Base-by-base conservation (phyloP, 352 stramenopile genomes). In the Phytophthora idaei region DNA sequence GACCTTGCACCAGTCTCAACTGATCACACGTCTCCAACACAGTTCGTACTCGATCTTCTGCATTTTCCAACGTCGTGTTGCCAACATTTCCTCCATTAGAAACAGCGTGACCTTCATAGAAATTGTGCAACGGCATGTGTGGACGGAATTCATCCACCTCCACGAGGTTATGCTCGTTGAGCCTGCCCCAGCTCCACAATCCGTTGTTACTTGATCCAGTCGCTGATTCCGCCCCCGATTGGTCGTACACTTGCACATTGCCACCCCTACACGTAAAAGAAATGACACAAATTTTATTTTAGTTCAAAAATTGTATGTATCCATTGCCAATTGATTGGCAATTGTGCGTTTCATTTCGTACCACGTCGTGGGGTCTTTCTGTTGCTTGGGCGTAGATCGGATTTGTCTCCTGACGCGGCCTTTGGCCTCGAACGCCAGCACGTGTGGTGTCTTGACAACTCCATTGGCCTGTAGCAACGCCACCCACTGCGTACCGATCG, bases 341-440 rank as follows among this genome's bases (percentile, higher is more conserved):
- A 4, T 14, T 15, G 14, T 21, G 21, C 21, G 21, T 21, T 21
- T 21, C 21, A 21, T 21, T 45, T 61, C 39, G 48, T 71, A 92
- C 78, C 81, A 90, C 32, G 73, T 77, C 11, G 69, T 57, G 7
- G 65, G 46, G 15, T 76, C 47, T 57, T 83, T 67, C n/a, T 76
- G 55, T 9, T 73, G 47, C 5, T 70, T 59, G 9, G 41, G 42
- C 39, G 81, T 64, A 17, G 75, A 53, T 10, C 32, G 50, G 4
- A 57, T 10, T 21, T 57, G 50, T 34, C 64, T 42, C 21, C 25
- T 45, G 1, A 71, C 61, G 27, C 67, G 71, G 73, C 83, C 81
- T 87, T 92, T 94, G 0, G 85, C 85, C 71, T 94, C 85, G 42
- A 94, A 94, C 6, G 80, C 79, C 31, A 94, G 49, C 12, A 92